A percentile compares a stretch with the other conserved stretches of the same genome.
These are phyloP conservation scores for Apophysomyces variabilis DNA, from an alignment of 371 early-diverging fungal species.

Conservation along the genomic window DNA sequence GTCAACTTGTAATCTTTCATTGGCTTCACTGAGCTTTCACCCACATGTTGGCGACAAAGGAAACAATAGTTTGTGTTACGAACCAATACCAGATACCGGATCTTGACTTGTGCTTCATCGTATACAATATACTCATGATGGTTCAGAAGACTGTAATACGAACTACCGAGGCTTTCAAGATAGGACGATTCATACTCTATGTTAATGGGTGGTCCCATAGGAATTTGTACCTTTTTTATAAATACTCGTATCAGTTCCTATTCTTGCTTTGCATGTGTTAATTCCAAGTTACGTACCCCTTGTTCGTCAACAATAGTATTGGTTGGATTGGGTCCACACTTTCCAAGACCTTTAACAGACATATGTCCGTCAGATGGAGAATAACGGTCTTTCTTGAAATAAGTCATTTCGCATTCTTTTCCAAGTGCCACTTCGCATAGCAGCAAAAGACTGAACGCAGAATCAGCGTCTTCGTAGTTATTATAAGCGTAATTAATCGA, in stretches of 20 bases:
- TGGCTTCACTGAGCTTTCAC: slow-evolving; percentile 19
- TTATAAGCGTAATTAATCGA: slow-evolving; percentile 40
- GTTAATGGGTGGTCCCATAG: slow-evolving; percentile 45
- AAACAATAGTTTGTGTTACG: slow-evolving; percentile 46
- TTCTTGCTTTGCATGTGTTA: neutral
- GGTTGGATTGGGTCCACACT: slow-evolving; percentile 39
- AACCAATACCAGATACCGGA: slow-evolving; percentile 57
- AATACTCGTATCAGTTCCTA: neutral
- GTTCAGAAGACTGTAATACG: slow-evolving; percentile 26
- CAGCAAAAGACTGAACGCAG: slow-evolving; percentile 40
- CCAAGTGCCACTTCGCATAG: slow-evolving; percentile 69
- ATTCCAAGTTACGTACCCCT: slow-evolving; percentile 30
- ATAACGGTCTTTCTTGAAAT: neutral
- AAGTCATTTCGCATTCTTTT: slow-evolving; percentile 26
- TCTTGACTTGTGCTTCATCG: slow-evolving; percentile 53
- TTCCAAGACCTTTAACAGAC: slow-evolving; percentile 57
- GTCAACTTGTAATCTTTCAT: slow-evolving; percentile 24
- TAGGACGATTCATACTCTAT: neutral
- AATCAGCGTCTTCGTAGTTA: slow-evolving; percentile 8
- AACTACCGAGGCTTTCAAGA: neutral
- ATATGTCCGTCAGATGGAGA: slow-evolving; percentile 7
- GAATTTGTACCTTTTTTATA: slow-evolving; percentile 32
- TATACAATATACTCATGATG: slow-evolving; percentile 67
- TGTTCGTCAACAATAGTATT: slow-evolving; percentile 35
- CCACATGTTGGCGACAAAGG: slow-evolving; percentile 29